These are phyloP conservation scores for Xanthoconium separans DNA, from an alignment of 1,284 basidiomycete genomes.

Conservation along the genomic window DNA sequence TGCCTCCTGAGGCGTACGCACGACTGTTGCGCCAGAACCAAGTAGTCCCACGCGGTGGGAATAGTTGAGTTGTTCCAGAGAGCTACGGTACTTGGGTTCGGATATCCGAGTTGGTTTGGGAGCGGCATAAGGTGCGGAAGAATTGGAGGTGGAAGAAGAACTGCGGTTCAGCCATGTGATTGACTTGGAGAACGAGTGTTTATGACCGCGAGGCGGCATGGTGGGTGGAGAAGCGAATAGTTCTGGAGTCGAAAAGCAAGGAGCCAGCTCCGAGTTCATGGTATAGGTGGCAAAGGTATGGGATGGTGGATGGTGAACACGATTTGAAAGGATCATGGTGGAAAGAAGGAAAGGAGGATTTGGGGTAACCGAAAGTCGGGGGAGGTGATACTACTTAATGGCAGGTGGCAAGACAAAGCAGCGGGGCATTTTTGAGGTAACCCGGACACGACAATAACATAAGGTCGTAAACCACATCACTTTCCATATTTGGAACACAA, in stretches of 20 bases:
- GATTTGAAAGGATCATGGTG: constrained; percentile 29
- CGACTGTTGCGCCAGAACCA: constrained; percentile 66
- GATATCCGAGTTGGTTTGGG: constrained; percentile 55
- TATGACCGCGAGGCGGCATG: constrained; percentile 28
- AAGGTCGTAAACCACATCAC: constrained; percentile 21
- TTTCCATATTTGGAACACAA: constrained; percentile 27
- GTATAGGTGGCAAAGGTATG: constrained; percentile 39
- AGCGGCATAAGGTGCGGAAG: constrained; percentile 28
- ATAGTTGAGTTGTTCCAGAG: constrained; percentile 42
- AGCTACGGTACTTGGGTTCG: constrained; percentile 56
- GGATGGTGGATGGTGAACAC: constrained; percentile 27
- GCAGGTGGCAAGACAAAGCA: constrained; percentile 9
- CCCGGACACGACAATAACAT: constrained; percentile 20
- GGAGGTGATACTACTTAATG: constrained; percentile 5
- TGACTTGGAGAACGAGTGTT: constrained; percentile 31
- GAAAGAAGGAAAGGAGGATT: neutral
- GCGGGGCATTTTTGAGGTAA: neutral
- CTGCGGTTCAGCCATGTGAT: constrained; percentile 32
- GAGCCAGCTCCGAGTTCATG: constrained; percentile 47
- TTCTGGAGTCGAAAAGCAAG: constrained; percentile 36
- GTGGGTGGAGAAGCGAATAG: constrained; percentile 25
- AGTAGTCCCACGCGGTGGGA: constrained; percentile 48
- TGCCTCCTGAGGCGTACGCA: constrained; percentile 75
- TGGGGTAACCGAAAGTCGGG: neutral
- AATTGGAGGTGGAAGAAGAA: constrained; percentile 24